Evolutionary conservation across 257 asterid species (phyloP).

Genomic region (Scutellaria barbata): DNA sequence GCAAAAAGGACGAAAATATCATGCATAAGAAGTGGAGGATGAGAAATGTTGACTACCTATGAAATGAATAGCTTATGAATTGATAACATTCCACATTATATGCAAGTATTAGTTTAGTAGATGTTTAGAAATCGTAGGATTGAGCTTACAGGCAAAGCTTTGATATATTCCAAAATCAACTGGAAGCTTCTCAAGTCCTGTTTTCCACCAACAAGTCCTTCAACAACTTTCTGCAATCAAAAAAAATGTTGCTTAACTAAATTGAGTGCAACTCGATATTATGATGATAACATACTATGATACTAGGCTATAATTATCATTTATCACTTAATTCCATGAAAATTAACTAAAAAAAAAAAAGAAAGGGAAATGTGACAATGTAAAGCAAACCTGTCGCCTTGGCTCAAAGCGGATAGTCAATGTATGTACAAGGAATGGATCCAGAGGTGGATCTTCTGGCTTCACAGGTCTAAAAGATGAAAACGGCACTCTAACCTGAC

Average conservation of each 20-base stretch:
- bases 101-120: not conserved
- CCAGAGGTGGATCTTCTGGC: constrained; percentile 91
- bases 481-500: constrained; percentile 95
- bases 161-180: constrained; percentile 85
- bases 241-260: constrained; percentile 21
- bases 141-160: constrained; percentile 90
- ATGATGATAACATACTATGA: constrained; percentile 20
- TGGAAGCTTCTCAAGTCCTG: constrained; percentile 96
- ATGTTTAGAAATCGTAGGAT: constrained; percentile 2
- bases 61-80: not conserved
- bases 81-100: not conserved
- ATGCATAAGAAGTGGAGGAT: not conserved
- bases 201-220: constrained; percentile 58
- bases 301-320: not conserved
- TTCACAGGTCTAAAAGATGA: constrained; percentile 87
- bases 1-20: not conserved
- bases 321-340: not conserved
- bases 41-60: not conserved
- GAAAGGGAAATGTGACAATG: not conserved
- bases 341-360: not conserved
- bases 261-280: constrained; percentile 1
- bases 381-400: constrained; percentile 75
- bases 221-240: constrained; percentile 63
- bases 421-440: constrained; percentile 95
- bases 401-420: constrained; percentile 95